Evolutionary conservation across 768 basidiomycete genomes (phyloP).

Genomic region (Lactifluus hygrophoroides): DNA sequence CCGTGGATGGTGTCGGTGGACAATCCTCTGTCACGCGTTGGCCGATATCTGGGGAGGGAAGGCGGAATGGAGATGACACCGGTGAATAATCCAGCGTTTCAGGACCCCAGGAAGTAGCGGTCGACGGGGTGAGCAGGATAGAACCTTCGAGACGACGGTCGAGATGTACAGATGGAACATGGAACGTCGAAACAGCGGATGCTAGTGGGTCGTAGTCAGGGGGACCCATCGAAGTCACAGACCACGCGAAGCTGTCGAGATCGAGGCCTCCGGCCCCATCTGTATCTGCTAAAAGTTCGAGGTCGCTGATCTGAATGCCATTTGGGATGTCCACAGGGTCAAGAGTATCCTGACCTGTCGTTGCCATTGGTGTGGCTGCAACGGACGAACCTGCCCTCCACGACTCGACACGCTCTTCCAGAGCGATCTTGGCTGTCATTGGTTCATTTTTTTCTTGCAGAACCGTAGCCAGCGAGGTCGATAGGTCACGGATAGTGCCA

Average conservation of each 20-base stretch:
- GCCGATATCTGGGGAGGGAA: slow-evolving; percentile 27
- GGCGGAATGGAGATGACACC: slow-evolving; percentile 7
- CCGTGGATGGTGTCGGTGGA: slow-evolving; percentile 23
- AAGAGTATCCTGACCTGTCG: slow-evolving; percentile 41
- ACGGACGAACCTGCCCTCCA: slow-evolving; percentile 57
- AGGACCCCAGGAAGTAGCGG: slow-evolving; percentile 23
- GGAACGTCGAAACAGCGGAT: slow-evolving; percentile 33
- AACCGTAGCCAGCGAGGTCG: slow-evolving; percentile 48
- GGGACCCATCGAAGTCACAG: slow-evolving; percentile 62
- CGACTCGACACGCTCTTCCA: slow-evolving; percentile 50
- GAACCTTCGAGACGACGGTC: slow-evolving; percentile 48
- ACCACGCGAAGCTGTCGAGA: slow-evolving; percentile 62
- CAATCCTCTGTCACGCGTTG: slow-evolving; percentile 22
- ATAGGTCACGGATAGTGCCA: slow-evolving; percentile 10
- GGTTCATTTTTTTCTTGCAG: slow-evolving; percentile 56
- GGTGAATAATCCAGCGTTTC: slow-evolving; percentile 17
- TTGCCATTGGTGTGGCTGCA: slow-evolving; percentile 39
- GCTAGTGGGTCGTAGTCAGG: slow-evolving; percentile 33
- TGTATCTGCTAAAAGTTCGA: slow-evolving; percentile 19
- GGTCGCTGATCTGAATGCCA: slow-evolving; percentile 27
- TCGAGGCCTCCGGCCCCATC: slow-evolving; percentile 40
- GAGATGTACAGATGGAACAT: slow-evolving; percentile 47
- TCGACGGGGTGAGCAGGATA: slow-evolving; percentile 38
- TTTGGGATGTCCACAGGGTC: slow-evolving; percentile 47
- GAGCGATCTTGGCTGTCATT: slow-evolving; percentile 39